Conservation (phyloP, 805 yeast species). For the Ogataea pini region DNA sequence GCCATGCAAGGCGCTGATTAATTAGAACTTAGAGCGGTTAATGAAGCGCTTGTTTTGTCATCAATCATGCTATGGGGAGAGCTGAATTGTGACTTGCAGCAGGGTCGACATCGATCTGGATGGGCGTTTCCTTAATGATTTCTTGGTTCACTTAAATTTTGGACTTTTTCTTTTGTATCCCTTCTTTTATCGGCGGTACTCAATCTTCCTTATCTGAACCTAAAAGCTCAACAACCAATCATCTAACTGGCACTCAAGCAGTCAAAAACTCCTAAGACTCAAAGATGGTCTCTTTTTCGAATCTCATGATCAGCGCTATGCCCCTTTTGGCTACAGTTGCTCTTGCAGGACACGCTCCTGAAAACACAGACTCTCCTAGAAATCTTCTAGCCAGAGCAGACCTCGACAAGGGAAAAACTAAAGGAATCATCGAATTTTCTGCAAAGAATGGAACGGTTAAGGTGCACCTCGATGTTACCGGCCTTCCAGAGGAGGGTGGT, state of each 20-base stretch:
- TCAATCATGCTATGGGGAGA: not conserved
- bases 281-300: slow-evolving; percentile 23
- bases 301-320: slow-evolving; percentile 18
- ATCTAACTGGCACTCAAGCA: slow-evolving; percentile 1
- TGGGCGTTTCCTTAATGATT: not conserved
- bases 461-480: slow-evolving; percentile 70
- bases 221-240: not conserved
- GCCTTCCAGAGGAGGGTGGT: slow-evolving; percentile 66
- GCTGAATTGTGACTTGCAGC: not conserved
- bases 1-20: not conserved
- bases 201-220: not conserved
- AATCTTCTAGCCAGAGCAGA: slow-evolving; percentile 58
- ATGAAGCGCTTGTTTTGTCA: not conserved
- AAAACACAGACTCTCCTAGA: slow-evolving; percentile 48
- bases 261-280: not conserved
- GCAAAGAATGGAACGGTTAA: slow-evolving; percentile 60
- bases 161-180: too few relatives aligned
- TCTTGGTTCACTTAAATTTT: not conserved
- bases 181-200: slow-evolving; percentile 5
- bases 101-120: not conserved
- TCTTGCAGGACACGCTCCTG: slow-evolving; percentile 50
- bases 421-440: slow-evolving; percentile 60
- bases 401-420: slow-evolving; percentile 45
- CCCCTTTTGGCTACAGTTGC: slow-evolving; percentile 13
- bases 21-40: not conserved